Percentiles rank a stretch among this genome's conserved stretches.
phyloP scores from a whole-genome alignment of 257 asterid species.

The Jasminum sambac region DNA sequence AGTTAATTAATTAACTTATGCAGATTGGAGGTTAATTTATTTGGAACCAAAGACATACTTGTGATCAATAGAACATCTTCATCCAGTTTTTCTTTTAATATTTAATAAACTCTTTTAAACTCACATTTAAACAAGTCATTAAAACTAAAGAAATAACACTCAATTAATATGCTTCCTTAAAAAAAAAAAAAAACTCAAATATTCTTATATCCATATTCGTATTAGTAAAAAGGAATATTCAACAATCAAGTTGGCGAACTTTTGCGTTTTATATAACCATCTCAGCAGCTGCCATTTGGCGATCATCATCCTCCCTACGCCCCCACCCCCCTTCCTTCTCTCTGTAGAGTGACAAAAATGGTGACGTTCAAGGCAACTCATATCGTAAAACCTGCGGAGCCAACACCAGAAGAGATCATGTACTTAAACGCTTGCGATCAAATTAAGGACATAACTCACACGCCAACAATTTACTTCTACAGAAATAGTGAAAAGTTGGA shows the following conservation, averaged over 20 bases:
- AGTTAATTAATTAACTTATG: too few relatives aligned
- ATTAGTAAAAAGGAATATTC: too few relatives aligned
- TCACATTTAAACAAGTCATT: too few relatives aligned
- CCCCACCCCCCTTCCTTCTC: neutral
- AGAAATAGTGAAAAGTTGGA: slow-evolving; percentile 24
- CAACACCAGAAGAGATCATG: slow-evolving; percentile 48
- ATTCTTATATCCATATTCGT: too few relatives aligned
- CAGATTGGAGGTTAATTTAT: too few relatives aligned
- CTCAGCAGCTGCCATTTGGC: neutral
- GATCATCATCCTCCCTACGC: neutral
- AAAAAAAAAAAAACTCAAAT: too few relatives aligned
- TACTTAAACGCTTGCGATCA: slow-evolving; percentile 51
- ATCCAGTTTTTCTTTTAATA: too few relatives aligned
- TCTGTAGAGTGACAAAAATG: slow-evolving; percentile 17
- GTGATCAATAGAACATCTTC: too few relatives aligned
- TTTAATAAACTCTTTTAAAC: too few relatives aligned
- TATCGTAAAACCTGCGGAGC: slow-evolving; percentile 53
- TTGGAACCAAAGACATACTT: too few relatives aligned
- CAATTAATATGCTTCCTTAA: too few relatives aligned
- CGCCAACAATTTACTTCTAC: slow-evolving; percentile 60
- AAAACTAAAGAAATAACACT: too few relatives aligned
- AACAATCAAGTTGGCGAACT: neutral
- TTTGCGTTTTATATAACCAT: neutral
- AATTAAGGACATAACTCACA: slow-evolving; percentile 47
- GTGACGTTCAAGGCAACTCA: slow-evolving; percentile 40